Evolutionary conservation across 345 rosid species (phyloP).

Genomic region (Eucalyptus marginata): DNA sequence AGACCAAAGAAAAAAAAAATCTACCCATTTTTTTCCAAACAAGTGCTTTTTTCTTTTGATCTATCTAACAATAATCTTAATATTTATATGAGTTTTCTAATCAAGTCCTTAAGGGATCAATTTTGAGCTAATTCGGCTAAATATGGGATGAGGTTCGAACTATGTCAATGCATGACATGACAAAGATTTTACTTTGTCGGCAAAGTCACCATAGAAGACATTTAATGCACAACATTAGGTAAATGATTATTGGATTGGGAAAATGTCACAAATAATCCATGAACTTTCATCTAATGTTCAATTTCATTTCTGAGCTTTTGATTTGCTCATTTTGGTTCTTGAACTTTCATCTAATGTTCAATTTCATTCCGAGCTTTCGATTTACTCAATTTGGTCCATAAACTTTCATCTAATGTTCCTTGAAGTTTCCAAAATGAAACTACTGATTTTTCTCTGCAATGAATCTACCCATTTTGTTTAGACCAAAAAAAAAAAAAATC

Average conservation of each 20-base stretch:
- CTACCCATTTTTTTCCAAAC: not conserved
- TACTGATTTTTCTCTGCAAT: no score
- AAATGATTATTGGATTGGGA: not conserved
- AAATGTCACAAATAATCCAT: no score
- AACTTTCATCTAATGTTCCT: not conserved
- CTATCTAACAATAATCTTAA: not conserved
- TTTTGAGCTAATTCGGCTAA: not conserved
- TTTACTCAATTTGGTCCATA: no score
- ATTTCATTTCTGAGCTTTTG: no score
- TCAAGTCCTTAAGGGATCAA: not conserved
- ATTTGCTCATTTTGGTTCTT: no score
- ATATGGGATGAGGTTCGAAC: not conserved
- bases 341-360: no score
- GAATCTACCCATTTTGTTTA: no score
- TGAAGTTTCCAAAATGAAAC: not conserved
- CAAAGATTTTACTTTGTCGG: fast-evolving
- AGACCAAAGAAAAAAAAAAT: no score
- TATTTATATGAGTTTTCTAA: not conserved
- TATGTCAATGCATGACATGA: not conserved
- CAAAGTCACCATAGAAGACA: not conserved
- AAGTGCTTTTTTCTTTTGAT: not conserved
- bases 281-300: no score
- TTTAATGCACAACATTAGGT: not conserved
- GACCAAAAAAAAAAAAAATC: no score
- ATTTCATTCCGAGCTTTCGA: no score